Evolutionary conservation across 2,329 filamentous ascomycete genomes (phyloP).

Genomic region (Neospermospora avenae): DNA sequence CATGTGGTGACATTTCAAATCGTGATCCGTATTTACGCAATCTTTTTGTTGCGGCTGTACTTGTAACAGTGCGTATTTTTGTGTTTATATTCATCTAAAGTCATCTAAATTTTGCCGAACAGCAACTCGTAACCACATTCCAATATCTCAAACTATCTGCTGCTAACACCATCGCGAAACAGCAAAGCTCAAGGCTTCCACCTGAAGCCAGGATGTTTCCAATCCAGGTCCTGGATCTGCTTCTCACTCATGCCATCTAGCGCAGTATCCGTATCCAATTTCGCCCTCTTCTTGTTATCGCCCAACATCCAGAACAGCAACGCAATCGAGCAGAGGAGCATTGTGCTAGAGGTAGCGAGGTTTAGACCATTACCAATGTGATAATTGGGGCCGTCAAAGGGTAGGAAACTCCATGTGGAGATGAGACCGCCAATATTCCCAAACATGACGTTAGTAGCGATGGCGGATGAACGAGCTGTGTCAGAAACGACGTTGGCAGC

Average conservation of each 20-base stretch:
- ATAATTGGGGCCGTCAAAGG: slow-evolving; percentile 61
- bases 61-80: too few species aligned
- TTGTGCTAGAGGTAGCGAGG: slow-evolving; percentile 55
- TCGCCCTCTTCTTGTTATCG: slow-evolving; percentile 58
- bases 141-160: too few species aligned
- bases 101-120: background rate
- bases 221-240: slow-evolving; percentile 60
- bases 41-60: too few species aligned
- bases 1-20: too few species aligned
- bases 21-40: too few species aligned
- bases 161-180: background rate
- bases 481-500: slow-evolving; percentile 70
- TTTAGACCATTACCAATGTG: slow-evolving; percentile 71
- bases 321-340: slow-evolving; percentile 47
- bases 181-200: slow-evolving; percentile 47
- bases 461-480: slow-evolving; percentile 63
- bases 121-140: too few species aligned
- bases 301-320: slow-evolving; percentile 58
- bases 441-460: slow-evolving; percentile 67
- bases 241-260: slow-evolving; percentile 49
- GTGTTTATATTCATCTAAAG: too few species aligned
- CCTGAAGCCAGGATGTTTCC: slow-evolving; percentile 62
- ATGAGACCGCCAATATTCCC: slow-evolving; percentile 70
- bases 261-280: slow-evolving; percentile 52
- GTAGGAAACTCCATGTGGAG: slow-evolving; percentile 62